phyloP scores from a whole-genome alignment of 345 rosid species.

The Geranium rotundifolium region DNA sequence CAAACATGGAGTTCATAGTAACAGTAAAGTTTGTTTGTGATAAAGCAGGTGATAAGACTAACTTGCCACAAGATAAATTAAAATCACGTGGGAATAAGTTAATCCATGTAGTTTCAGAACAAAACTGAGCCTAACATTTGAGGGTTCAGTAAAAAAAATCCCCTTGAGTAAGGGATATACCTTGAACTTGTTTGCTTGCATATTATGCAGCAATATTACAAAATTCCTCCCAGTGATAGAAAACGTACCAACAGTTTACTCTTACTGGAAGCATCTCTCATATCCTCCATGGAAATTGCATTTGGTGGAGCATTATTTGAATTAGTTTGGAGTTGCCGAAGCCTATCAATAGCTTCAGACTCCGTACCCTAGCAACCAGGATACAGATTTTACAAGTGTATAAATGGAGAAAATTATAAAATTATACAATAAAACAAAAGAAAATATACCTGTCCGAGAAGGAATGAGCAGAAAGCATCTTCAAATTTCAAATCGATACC shows the following conservation, averaged over 20 bases:
- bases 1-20: conserved; percentile 6
- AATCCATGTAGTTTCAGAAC: neutral
- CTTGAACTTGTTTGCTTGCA: neutral
- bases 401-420: neutral
- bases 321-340: conserved; percentile 54
- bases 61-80: neutral
- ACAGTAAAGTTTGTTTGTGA: neutral
- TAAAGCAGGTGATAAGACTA: neutral
- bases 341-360: conserved; percentile 59
- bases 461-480: conserved; percentile 68
- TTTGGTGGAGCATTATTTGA: conserved; percentile 40
- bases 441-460: conserved; percentile 68
- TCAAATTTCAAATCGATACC: conserved; percentile 83
- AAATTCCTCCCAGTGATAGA: neutral
- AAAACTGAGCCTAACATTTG: neutral
- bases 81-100: neutral
- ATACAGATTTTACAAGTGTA: conserved; percentile 1
- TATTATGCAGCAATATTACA: neutral
- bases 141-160: neutral
- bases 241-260: conserved; percentile 51
- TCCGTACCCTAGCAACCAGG: conserved; percentile 52
- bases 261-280: conserved; percentile 27
- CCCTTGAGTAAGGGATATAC: neutral
- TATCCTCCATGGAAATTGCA: conserved; percentile 40
- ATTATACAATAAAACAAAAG: neutral